Evolutionary conservation across 768 basidiomycete species (phyloP).

Genomic region (Agaricus blazei): DNA sequence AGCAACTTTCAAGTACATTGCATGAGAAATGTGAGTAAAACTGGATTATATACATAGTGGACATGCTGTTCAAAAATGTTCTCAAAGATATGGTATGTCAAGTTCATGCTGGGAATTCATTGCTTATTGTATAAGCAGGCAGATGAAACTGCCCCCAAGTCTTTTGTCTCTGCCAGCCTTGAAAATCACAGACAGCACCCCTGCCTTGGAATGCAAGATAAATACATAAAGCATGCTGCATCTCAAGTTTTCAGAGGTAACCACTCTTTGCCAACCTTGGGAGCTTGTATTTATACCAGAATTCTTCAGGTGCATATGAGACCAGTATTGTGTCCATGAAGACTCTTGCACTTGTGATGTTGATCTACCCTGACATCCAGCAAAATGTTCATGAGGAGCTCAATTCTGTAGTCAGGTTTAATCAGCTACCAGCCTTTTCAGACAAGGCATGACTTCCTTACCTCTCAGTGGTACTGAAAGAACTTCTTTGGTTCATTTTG

Average conservation of each 20-base stretch:
- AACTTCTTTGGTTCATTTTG: conserved; percentile 14
- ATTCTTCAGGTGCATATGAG: background rate
- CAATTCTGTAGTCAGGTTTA: conserved; percentile 15
- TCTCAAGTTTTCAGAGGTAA: background rate
- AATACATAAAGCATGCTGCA: background rate
- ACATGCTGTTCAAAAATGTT: background rate
- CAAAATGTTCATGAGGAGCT: conserved; percentile 19
- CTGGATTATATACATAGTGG: background rate
- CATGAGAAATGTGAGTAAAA: background rate
- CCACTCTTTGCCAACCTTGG: background rate
- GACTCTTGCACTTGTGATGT: conserved; percentile 11
- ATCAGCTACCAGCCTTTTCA: conserved; percentile 18
- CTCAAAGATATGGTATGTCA: background rate
- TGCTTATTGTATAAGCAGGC: background rate
- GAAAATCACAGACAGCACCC: background rate
- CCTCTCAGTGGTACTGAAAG: conserved; percentile 16
- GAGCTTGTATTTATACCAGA: background rate
- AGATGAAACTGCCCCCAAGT: background rate
- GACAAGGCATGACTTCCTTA: conserved; percentile 17
- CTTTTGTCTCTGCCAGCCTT: background rate
- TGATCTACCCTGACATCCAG: conserved; percentile 12
- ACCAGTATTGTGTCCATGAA: background rate
- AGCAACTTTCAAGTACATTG: background rate
- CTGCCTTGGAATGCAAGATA: background rate
- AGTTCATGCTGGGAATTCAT: background rate